These are phyloP conservation scores for Collybia sordida DNA, from an alignment of 768 basidiomycete species.

Conservation along the genomic window DNA sequence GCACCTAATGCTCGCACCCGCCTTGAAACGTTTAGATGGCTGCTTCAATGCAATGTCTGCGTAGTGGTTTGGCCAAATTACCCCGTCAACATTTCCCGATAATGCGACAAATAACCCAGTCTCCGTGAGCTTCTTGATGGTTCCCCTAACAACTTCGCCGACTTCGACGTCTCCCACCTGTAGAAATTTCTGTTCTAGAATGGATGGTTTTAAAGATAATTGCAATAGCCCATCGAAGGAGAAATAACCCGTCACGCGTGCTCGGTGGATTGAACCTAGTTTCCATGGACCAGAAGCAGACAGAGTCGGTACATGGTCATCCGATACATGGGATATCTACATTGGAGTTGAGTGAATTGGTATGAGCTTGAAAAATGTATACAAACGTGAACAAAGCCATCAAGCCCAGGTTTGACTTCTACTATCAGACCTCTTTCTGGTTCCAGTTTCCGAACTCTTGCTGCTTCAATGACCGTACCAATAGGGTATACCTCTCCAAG, in stretches of 20 bases:
- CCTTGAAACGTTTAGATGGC: slow-evolving; percentile 87
- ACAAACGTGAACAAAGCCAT: slow-evolving; percentile 88
- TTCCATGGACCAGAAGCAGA: slow-evolving; percentile 81
- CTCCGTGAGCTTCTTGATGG: slow-evolving; percentile 82
- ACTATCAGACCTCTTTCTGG: slow-evolving; percentile 80
- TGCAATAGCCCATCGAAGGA: slow-evolving; percentile 86
- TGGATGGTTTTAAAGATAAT: slow-evolving; percentile 79
- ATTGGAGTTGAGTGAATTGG: slow-evolving; percentile 7
- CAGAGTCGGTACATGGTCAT: slow-evolving; percentile 85
- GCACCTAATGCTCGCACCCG: slow-evolving; percentile 80
- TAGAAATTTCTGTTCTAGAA: slow-evolving; percentile 85
- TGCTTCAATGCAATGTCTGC: slow-evolving; percentile 95
- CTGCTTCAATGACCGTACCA: slow-evolving; percentile 69
- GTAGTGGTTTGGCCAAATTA: slow-evolving; percentile 93
- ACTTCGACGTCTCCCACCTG: slow-evolving; percentile 80
- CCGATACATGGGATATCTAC: slow-evolving; percentile 92
- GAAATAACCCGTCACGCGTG: slow-evolving; percentile 85
- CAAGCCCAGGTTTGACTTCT: slow-evolving; percentile 58
- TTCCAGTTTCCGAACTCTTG: slow-evolving; percentile 75
- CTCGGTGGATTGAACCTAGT: slow-evolving; percentile 73
- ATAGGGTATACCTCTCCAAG: slow-evolving; percentile 67
- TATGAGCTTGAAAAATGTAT: not conserved
- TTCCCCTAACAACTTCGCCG: slow-evolving; percentile 85
- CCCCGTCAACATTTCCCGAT: slow-evolving; percentile 85
- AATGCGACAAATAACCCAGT: slow-evolving; percentile 83